Evolutionary conservation across 2,329 filamentous ascomycete species (phyloP).

Genomic region (Tolypocladium sp.): DNA sequence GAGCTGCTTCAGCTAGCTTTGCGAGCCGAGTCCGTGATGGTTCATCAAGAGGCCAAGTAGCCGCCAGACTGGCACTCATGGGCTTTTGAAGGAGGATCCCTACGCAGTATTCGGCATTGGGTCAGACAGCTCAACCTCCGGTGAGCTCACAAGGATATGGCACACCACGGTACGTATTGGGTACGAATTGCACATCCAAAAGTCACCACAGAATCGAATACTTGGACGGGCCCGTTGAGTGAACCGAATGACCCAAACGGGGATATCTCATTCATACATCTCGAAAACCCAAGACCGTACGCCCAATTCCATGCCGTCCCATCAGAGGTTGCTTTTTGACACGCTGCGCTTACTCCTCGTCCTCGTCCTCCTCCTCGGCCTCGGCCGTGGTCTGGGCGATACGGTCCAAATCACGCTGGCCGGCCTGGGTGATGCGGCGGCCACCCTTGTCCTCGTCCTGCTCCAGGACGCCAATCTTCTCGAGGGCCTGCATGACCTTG

Average conservation of each 20-base stretch:
- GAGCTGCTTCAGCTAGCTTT: background rate
- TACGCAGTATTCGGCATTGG: background rate
- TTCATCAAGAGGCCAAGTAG: background rate
- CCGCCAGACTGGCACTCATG: background rate
- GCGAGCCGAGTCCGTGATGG: background rate
- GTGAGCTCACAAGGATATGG: background rate
- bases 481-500: slow-evolving; percentile 92
- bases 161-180: background rate
- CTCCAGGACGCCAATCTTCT: slow-evolving; percentile 99
- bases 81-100: too few species aligned
- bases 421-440: slow-evolving; percentile 93
- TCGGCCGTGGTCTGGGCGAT: slow-evolving; percentile 75
- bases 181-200: background rate
- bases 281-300: slow-evolving; percentile 30
- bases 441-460: slow-evolving; percentile 97
- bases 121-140: background rate
- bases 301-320: slow-evolving; percentile 18
- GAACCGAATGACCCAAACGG: slow-evolving; percentile 27
- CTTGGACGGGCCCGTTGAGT: slow-evolving; percentile 21
- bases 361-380: slow-evolving; percentile 60
- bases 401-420: slow-evolving; percentile 98
- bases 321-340: slow-evolving; percentile 1
- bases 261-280: slow-evolving; percentile 32
- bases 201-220: background rate
- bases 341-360: slow-evolving; percentile 50